phyloP scores from a whole-genome alignment of 208 protist genomes.

The Acanthamoeba culbertsoni region DNA sequence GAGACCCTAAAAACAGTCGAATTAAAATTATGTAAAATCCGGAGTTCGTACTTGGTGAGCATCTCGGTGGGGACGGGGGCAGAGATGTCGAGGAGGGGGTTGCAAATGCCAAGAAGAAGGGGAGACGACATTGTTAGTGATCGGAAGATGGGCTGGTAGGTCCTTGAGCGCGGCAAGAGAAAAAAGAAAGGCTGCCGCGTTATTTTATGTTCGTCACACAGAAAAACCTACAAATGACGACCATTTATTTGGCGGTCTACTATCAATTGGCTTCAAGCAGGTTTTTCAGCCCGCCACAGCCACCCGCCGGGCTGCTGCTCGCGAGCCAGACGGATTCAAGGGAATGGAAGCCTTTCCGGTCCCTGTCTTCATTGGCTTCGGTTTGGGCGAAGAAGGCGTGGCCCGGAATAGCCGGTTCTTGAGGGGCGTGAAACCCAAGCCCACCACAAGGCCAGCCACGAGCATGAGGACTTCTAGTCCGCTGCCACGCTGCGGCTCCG shows the following conservation, averaged over 20 bases:
- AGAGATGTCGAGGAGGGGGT: slow-evolving; percentile 98
- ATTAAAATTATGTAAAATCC: background rate
- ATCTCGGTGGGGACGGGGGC: slow-evolving; percentile 90
- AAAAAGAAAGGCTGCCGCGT: too few species aligned
- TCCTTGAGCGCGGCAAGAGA: background rate
- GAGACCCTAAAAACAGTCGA: background rate
- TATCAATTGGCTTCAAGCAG: too few species aligned
- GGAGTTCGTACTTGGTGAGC: slow-evolving; percentile 93
- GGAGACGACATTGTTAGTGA: background rate
- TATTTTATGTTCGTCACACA: too few species aligned
- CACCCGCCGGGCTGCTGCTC: too few species aligned
- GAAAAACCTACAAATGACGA: too few species aligned
- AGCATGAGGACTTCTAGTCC: background rate
- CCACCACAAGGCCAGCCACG: background rate
- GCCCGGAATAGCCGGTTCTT: background rate
- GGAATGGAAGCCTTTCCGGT: background rate
- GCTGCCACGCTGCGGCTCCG: background rate
- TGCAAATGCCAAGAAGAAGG: slow-evolving; percentile 85
- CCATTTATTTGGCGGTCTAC: too few species aligned
- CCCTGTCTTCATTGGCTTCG: background rate
- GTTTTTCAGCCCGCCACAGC: too few species aligned
- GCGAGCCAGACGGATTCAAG: too few species aligned
- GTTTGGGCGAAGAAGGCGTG: background rate
- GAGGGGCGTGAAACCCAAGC: background rate
- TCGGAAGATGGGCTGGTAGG: background rate